Percentiles rank a stretch among this genome's conserved stretches.
phyloP scores from a whole-genome alignment of 805 yeast species.

The Tetrapisispora nanseiensis region DNA sequence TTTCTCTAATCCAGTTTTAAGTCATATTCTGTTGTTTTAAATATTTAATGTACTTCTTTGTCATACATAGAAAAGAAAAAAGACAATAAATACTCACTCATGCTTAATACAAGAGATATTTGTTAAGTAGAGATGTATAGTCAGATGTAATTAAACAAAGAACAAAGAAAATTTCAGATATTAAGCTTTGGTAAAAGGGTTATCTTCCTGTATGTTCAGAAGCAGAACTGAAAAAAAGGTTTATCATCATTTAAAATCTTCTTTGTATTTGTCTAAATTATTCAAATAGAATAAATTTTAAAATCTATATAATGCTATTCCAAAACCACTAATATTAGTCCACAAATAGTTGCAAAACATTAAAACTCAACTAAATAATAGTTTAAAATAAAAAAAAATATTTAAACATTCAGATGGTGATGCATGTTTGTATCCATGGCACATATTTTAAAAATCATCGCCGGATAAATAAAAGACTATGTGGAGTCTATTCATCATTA shows the following conservation, averaged over 20 bases:
- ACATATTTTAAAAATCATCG: conserved; percentile 44
- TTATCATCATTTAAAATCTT: conserved; percentile 25
- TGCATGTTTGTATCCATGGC: conserved; percentile 85
- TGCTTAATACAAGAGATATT: background rate
- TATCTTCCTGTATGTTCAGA: conserved; percentile 84
- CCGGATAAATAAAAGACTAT: conserved; percentile 30
- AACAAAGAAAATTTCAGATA: conserved; percentile 31
- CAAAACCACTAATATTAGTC: conserved; percentile 1
- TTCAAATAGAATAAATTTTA: too few species aligned
- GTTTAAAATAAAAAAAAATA: conserved; percentile 2
- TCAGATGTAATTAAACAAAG: too few species aligned
- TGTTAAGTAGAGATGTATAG: too few species aligned
- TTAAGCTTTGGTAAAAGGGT: conserved; percentile 53
- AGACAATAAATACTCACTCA: too few species aligned
- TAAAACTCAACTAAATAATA: background rate
- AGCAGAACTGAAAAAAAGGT: conserved; percentile 82
- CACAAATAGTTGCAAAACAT: background rate
- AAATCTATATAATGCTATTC: too few species aligned
- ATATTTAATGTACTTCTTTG: too few species aligned
- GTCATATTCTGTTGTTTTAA: too few species aligned
- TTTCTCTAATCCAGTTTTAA: too few species aligned
- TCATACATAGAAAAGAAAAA: too few species aligned
- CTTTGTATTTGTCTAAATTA: too few species aligned
- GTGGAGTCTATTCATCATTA: conserved; percentile 34
- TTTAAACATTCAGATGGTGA: conserved; percentile 76